A percentile compares a stretch with the other conserved stretches of the same genome.
Evolutionary conservation across 1,284 basidiomycete genomes (phyloP).

Genomic region (Rugosomyces carneus): DNA sequence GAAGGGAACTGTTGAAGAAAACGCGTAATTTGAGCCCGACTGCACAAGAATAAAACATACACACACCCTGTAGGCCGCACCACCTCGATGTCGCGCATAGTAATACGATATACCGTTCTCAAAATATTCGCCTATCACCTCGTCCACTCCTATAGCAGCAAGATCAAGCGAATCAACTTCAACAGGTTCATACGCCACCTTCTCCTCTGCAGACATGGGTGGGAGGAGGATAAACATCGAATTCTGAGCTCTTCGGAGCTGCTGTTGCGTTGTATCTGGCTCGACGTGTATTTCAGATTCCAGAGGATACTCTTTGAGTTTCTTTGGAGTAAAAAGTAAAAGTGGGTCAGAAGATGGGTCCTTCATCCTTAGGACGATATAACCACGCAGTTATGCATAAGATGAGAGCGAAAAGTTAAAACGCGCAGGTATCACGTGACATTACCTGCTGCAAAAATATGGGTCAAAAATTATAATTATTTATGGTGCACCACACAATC

Average conservation of each 20-base stretch:
- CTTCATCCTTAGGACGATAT: constrained; percentile 10
- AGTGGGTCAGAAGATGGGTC: constrained; percentile 14
- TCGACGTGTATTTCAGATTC: neutral
- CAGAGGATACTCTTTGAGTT: neutral
- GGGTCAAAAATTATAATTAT: too few species aligned
- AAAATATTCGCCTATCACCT: constrained; percentile 54
- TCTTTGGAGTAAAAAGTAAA: constrained; percentile 11
- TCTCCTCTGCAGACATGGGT: constrained; percentile 31
- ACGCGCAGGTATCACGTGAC: too few species aligned
- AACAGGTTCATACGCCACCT: constrained; percentile 33
- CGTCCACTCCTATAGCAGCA: constrained; percentile 32
- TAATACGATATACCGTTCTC: constrained; percentile 40
- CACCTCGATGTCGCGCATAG: constrained; percentile 51
- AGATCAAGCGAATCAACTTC: constrained; percentile 29
- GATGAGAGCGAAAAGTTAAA: too few species aligned
- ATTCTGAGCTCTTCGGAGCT: constrained; percentile 1
- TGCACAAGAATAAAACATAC: constrained; percentile 11
- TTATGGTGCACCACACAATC: too few species aligned
- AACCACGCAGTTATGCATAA: neutral
- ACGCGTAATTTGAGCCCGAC: constrained; percentile 20
- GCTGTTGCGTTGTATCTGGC: constrained; percentile 5
- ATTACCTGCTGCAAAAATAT: too few species aligned
- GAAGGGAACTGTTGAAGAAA: constrained; percentile 34
- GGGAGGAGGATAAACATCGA: constrained; percentile 29
- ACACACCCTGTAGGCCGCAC: constrained; percentile 55